Evolutionary conservation across 768 basidiomycete species (phyloP), one percentile per base, ranked within the genome.

Genomic region (Podaxis rugospora): DNA sequence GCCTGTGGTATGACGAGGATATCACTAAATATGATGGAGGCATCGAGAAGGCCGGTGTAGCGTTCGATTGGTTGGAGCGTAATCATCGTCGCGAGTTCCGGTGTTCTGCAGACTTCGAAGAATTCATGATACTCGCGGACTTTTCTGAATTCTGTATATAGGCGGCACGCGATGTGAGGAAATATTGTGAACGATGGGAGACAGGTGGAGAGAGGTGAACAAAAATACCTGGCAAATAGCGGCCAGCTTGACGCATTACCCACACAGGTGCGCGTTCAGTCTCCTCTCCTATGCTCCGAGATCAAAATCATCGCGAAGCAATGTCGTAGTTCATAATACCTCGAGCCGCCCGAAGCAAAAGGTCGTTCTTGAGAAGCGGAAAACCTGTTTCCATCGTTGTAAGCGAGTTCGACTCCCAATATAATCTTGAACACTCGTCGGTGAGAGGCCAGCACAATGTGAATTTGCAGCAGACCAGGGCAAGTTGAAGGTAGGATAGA

Each of bases 1-100:
- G 97, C 97, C 71, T 98, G 95, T 0, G 97, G 97, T 59, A 99
- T 80, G 72, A 99, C 95, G 64, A 99, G 89, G 75, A 98, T 99
- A 72, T 98, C 97, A 67, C 88, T 92, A 80, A 99, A 99, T 74
- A 98, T 98, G 77, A 98, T 98, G 58, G 94, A 84, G 9, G 96
- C 96, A 74, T 98, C 97, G 67, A 99, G 74, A 37, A 95, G 82
- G 49, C 88, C 92, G 1, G 84, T 71, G 75, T 91, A 98, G 49
- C 94, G 87, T 53, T 88, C 84, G 68, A 98, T 93, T 54, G 97
- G 97, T 72, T 98, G 97, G 18, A 98, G 74, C 13, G 97, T 98
- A 68, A 99, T 79, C 70, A 93, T 86, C 42, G 83, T 88, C 21
- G 96, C 95, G 57, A 98, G 84, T 10, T 79, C 80, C n/a, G 97